phyloP scores from a whole-genome alignment of 2,329 filamentous ascomycete genomes.

The Diaporthe citrichinensis region DNA sequence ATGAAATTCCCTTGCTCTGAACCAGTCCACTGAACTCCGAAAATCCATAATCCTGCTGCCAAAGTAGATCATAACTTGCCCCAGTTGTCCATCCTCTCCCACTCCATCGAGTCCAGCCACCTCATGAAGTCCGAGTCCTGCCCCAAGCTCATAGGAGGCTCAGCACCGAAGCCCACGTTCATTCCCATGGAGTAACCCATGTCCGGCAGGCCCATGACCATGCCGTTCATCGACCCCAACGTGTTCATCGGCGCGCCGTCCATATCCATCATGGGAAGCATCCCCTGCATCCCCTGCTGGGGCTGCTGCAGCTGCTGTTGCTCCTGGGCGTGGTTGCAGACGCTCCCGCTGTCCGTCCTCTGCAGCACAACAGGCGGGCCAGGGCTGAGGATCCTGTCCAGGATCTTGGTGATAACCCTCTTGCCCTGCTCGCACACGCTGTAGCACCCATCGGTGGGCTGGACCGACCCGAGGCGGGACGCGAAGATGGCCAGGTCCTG shows the following conservation, averaged over 20 bases:
- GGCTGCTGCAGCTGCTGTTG: slow-evolving; percentile 18
- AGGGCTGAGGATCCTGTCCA: slow-evolving; percentile 53
- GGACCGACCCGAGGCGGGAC: slow-evolving; percentile 50
- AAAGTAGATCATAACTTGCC: slow-evolving; percentile 3
- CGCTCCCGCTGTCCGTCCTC: slow-evolving; percentile 36
- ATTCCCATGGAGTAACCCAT: slow-evolving; percentile 44
- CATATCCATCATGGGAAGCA: slow-evolving; percentile 41
- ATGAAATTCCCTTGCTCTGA: background rate
- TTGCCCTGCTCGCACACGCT: slow-evolving; percentile 52
- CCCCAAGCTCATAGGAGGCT: slow-evolving; percentile 48
- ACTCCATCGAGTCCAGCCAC: slow-evolving; percentile 53
- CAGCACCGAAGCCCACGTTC: slow-evolving; percentile 48
- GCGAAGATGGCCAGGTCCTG: slow-evolving; percentile 54
- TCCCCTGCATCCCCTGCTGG: slow-evolving; percentile 38
- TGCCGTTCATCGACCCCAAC: slow-evolving; percentile 38
- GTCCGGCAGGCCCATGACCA: slow-evolving; percentile 43
- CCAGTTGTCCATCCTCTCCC: slow-evolving; percentile 47
- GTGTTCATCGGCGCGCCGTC: slow-evolving; percentile 24
- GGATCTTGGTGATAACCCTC: slow-evolving; percentile 53
- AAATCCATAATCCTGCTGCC: background rate
- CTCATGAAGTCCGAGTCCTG: slow-evolving; percentile 53
- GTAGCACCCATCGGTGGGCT: slow-evolving; percentile 50
- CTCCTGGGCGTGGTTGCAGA: slow-evolving; percentile 26
- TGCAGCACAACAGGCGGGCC: slow-evolving; percentile 39
- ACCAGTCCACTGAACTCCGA: background rate